Percentiles rank a stretch among this genome's conserved stretches.
Evolutionary conservation across 2,329 filamentous ascomycete genomes (phyloP).

Genomic region (Diplodia intermedia): DNA sequence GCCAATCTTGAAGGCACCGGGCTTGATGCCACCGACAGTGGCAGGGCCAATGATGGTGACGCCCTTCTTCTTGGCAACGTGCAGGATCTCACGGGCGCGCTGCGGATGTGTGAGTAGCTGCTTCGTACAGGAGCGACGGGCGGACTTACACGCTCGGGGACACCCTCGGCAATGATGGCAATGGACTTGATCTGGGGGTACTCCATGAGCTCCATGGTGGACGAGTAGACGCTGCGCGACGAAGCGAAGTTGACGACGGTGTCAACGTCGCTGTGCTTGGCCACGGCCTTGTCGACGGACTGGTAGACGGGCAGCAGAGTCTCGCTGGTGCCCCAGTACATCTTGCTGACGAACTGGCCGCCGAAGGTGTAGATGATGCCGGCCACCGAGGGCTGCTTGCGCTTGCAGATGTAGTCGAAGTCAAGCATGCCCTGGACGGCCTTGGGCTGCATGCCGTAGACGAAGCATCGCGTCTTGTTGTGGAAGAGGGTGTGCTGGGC

Average conservation of each 20-base stretch:
- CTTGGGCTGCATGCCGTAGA: constrained; percentile 97
- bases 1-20: constrained; percentile 98
- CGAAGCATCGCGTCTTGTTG: constrained; percentile 99
- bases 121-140: not conserved
- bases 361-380: constrained; percentile 99
- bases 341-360: constrained; percentile 99
- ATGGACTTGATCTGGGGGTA: constrained; percentile 97
- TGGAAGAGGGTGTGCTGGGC: constrained; percentile 93
- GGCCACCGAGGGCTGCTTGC: constrained; percentile 91
- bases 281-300: constrained; percentile 86
- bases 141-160: constrained; percentile 86
- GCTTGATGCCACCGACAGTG: constrained; percentile 99
- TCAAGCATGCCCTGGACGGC: constrained; percentile 74
- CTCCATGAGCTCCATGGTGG: constrained; percentile 98
- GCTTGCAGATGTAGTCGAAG: constrained; percentile 99
- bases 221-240: constrained; percentile 97
- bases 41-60: constrained; percentile 98
- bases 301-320: constrained; percentile 98
- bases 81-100: constrained; percentile 97
- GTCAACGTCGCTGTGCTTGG: constrained; percentile 97
- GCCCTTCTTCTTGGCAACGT: constrained; percentile 97
- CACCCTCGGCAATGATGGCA: constrained; percentile 99
- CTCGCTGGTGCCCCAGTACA: constrained; percentile 99
- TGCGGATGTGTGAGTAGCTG: constrained; percentile 47
- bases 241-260: constrained; percentile 99